These are phyloP conservation scores for Metroxylon sagu DNA, from an alignment of 176 grass and related monocot species.

Conservation along the genomic window DNA sequence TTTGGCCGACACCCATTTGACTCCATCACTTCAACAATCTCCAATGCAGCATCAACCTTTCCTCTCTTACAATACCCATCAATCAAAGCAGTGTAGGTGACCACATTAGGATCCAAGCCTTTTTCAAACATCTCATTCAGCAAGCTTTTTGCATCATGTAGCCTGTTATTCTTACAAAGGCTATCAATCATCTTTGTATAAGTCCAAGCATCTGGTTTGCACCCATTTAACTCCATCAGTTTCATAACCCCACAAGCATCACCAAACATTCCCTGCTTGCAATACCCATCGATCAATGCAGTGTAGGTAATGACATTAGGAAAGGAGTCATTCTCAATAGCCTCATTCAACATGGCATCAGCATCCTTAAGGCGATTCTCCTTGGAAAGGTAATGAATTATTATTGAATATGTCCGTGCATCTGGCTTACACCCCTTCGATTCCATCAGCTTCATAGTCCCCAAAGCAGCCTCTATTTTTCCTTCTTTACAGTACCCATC, in stretches of 20 bases:
- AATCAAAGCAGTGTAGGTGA: conserved; percentile 13
- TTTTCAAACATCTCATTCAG: conserved; percentile 6
- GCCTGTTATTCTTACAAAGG: conserved; percentile 6
- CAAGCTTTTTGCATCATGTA: conserved; percentile 12
- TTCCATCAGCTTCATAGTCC: conserved; percentile 11
- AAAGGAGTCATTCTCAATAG: neutral
- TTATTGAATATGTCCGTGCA: conserved; percentile 8
- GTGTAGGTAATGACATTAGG: conserved; percentile 6
- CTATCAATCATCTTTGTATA: conserved; percentile 9
- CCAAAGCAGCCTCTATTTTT: too few species aligned
- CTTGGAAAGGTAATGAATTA: conserved; percentile 5
- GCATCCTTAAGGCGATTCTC: conserved; percentile 4
- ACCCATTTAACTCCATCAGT: conserved; percentile 10
- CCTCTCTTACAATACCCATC: conserved; percentile 14
- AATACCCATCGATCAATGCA: conserved; percentile 14
- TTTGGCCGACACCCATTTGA: conserved; percentile 13
- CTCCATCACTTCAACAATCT: conserved; percentile 3
- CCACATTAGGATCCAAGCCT: conserved; percentile 12
- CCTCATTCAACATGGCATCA: conserved; percentile 6
- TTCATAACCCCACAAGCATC: neutral
- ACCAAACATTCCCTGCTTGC: conserved; percentile 3
- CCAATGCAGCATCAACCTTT: conserved; percentile 3
- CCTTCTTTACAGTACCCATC: too few species aligned
- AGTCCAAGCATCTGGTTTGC: conserved; percentile 11
- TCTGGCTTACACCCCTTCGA: neutral